These are phyloP conservation scores for Stereocaulon alpinum DNA, from an alignment of 495 filamentous ascomycete species.

Conservation along the genomic window DNA sequence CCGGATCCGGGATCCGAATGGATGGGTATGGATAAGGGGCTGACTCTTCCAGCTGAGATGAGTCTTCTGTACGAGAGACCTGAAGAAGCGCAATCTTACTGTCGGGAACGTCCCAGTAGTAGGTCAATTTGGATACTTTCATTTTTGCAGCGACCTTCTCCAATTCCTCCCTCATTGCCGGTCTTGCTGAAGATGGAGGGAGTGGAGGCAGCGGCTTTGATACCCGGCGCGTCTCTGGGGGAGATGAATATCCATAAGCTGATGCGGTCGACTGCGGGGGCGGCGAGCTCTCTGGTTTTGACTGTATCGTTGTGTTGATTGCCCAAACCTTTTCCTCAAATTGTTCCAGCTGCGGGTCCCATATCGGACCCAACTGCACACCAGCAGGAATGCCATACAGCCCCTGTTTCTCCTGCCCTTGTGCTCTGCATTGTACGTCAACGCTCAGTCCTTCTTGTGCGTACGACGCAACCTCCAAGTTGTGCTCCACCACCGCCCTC, in stretches of 20 bases:
- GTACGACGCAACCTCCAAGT: not conserved
- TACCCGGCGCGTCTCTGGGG: not conserved
- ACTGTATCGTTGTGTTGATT: not conserved
- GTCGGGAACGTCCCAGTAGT: not conserved
- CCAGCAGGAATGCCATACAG: constrained; percentile 4
- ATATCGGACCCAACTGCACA: constrained; percentile 3
- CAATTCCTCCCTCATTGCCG: not conserved
- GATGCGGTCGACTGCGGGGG: not conserved
- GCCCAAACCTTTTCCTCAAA: not conserved
- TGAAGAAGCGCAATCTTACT: not conserved
- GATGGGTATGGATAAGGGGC: too few relatives aligned
- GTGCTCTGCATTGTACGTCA: not conserved
- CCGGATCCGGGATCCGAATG: too few relatives aligned
- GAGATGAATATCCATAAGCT: not conserved
- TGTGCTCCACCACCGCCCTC: not conserved
- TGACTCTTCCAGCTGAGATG: too few relatives aligned
- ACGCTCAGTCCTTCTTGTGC: not conserved
- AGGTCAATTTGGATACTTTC: not conserved
- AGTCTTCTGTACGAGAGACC: not conserved
- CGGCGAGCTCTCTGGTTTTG: not conserved
- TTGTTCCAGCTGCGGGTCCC: not conserved
- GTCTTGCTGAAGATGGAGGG: not conserved
- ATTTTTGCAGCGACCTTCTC: not conserved
- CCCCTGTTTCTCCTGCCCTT: not conserved
- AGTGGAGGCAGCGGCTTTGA: not conserved